Base-by-base conservation (phyloP, 768 basidiomycete species). In the Tremella mesenterica region DNA sequence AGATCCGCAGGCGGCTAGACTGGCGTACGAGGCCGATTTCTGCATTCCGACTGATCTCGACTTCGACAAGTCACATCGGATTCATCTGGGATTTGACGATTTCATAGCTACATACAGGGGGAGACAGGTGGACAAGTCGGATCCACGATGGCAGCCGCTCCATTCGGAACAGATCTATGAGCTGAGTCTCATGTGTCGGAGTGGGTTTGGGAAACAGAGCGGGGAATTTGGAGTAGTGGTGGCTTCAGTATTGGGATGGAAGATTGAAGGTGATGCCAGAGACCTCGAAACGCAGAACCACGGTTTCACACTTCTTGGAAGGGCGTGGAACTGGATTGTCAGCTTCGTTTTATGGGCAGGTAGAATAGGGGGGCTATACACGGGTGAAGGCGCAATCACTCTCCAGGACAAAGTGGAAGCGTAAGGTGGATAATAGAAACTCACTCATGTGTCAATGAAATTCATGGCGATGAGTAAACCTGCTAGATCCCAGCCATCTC, bases 181-280 rank as follows among this genome's bases (percentile, higher is more conserved):
- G 58, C 25, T 74, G 21, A 65, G 67, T 20, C 38, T 75, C 26
- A 75, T 75, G 74, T 74, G 73, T 52, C 56, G 74, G 23, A 71
- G 69, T 49, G 68, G 53, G 18, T 75, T 75, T 53, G 73, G 70
- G 25, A 61, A 70, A 28, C 73, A 75, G 56, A 53, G 66, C 18
- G 74, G 74, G 9, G 61, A 67, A 14, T 75, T 73, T 53, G 67
- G 64, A 28, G 34, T 75, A 48, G 56, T 67, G 4, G 50, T 75
- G n/a, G 25, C 23, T 5, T 63, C 59, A 27, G 45, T 65, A n/a
- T 41, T 41, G 20, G 52, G 60, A 23, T 48, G 48, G 56, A 46
- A 30, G 27, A 48, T 44, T 33, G 33, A 5, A 23, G 4, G 6
- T 16, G 38, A 23, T n/a, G n/a, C n/a, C n/a, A n/a, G n/a, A n/a